phyloP scores from a whole-genome alignment of 75 land plant species.

The Pinus tabuliformis region DNA sequence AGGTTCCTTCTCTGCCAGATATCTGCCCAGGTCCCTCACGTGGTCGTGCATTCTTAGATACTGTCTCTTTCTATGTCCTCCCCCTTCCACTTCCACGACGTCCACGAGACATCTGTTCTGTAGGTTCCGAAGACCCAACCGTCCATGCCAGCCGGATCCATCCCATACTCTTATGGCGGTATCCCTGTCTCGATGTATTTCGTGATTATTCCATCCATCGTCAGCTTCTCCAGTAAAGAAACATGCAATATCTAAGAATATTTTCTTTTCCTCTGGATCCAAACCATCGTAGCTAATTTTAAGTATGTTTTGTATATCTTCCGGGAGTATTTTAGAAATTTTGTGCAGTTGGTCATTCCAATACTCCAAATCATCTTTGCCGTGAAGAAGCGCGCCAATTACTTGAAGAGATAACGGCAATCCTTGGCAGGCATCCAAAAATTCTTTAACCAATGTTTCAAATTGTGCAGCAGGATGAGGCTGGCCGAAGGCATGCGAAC shows the following conservation, averaged over 20 bases:
- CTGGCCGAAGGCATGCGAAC: background rate
- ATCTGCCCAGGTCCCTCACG: background rate
- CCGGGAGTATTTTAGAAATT: background rate
- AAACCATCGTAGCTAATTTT: background rate
- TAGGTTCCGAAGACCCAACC: background rate
- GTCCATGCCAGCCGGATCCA: background rate
- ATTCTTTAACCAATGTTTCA: background rate
- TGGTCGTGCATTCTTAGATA: background rate
- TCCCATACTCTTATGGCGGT: background rate
- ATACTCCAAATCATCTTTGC: background rate
- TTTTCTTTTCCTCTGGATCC: background rate
- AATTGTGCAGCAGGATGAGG: background rate
- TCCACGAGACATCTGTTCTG: background rate
- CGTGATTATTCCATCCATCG: too few relatives aligned
- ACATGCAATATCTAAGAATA: conserved; percentile 1
- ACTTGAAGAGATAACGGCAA: background rate
- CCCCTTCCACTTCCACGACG: background rate
- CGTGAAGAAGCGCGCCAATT: background rate
- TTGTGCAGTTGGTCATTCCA: background rate
- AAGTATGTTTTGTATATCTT: background rate
- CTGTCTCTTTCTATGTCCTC: too few relatives aligned
- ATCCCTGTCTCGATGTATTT: background rate
- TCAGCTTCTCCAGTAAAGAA: background rate
- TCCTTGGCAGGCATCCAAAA: background rate
- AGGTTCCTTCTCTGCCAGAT: background rate